These are phyloP conservation scores for Anthracocystis setariae DNA, from an alignment of 1,284 basidiomycete species.

Conservation along the genomic window DNA sequence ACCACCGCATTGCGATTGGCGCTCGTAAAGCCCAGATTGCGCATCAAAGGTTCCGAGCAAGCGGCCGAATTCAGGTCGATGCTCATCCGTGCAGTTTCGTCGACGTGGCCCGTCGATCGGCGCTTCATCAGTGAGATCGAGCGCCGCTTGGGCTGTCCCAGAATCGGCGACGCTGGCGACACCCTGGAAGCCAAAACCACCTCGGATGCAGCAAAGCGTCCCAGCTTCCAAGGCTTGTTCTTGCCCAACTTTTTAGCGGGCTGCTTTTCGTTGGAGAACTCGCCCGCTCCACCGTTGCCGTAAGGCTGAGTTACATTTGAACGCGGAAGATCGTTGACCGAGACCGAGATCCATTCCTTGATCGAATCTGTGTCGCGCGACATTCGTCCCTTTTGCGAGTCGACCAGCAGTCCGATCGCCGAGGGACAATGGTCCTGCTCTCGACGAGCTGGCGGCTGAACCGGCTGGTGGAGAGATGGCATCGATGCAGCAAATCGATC, in stretches of 20 bases:
- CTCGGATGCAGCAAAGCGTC: slow-evolving; percentile 39
- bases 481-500: slow-evolving; percentile 40
- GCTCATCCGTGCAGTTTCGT: slow-evolving; percentile 10
- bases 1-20: slow-evolving; percentile 40
- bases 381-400: slow-evolving; percentile 37
- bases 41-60: slow-evolving; percentile 16
- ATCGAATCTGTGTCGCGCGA: slow-evolving; percentile 42
- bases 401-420: slow-evolving; percentile 26
- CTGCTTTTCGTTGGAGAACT: slow-evolving; percentile 36
- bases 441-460: not conserved
- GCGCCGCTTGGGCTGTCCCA: slow-evolving; percentile 12
- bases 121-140: slow-evolving; percentile 27
- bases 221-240: slow-evolving; percentile 41
- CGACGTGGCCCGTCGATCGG: slow-evolving; percentile 20
- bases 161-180: not conserved
- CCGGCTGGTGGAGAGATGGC: slow-evolving; percentile 14
- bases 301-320: slow-evolving; percentile 16
- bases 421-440: slow-evolving; percentile 18
- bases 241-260: slow-evolving; percentile 17
- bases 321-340: slow-evolving; percentile 35
- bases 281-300: slow-evolving; percentile 39
- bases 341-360: slow-evolving; percentile 45
- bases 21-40: slow-evolving; percentile 45
- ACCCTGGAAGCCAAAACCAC: slow-evolving; percentile 18
- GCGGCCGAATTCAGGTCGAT: slow-evolving; percentile 4